A percentile compares a stretch with the other conserved stretches of the same genome.
These are phyloP conservation scores for Coemansia reversa DNA, from an alignment of 192 early-diverging fungal genomes.

Conservation along the genomic window DNA sequence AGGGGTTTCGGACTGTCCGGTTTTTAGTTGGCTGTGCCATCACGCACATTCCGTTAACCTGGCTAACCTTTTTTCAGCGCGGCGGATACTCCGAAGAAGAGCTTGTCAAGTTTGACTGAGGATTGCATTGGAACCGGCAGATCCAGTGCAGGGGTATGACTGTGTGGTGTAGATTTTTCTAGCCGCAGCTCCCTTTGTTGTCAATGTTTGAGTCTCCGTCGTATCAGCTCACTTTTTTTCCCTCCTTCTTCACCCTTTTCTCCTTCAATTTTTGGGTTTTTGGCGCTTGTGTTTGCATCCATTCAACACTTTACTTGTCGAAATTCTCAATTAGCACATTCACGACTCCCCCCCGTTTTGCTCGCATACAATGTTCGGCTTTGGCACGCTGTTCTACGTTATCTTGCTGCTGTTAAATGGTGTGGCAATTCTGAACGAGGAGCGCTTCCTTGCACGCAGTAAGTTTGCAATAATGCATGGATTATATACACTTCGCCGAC, in stretches of 20 bases:
- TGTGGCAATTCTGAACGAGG: conserved; percentile 87
- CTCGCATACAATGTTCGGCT: conserved; percentile 55
- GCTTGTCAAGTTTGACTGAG: neutral
- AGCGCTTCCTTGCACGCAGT: conserved; percentile 90
- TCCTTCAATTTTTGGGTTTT: neutral
- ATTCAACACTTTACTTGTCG: neutral
- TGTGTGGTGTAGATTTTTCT: neutral
- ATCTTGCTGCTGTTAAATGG: conserved; percentile 82
- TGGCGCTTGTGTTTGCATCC: neutral
- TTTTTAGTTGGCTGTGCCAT: neutral
- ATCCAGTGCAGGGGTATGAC: neutral
- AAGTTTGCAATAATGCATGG: conserved; percentile 25
- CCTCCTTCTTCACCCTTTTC: neutral
- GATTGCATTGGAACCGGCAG: neutral
- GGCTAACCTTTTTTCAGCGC: neutral
- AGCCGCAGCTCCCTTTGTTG: neutral
- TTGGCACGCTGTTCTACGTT: conserved; percentile 79
- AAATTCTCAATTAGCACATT: too few relatives aligned
- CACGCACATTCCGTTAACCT: neutral
- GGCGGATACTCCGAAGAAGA: neutral
- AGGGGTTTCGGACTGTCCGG: conserved; percentile 9
- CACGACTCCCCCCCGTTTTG: neutral
- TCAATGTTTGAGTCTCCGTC: neutral
- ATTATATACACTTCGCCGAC: neutral
- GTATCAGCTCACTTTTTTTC: neutral